Evolutionary conservation across 2,329 filamentous ascomycete genomes (phyloP).

Genomic region (Parascedosporium putredinis): DNA sequence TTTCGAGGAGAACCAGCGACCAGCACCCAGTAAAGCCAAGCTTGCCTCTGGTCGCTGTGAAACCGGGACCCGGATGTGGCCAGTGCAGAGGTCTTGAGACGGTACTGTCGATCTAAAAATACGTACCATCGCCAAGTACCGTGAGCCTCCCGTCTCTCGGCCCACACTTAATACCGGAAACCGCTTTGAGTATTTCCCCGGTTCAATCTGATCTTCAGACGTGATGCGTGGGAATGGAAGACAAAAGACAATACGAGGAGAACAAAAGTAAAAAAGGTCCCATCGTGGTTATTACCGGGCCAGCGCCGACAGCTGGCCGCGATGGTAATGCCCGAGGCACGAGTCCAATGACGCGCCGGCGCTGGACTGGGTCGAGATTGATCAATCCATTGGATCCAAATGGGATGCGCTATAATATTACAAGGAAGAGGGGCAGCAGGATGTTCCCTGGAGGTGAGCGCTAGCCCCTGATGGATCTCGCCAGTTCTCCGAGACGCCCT

Average conservation of each 20-base stretch:
- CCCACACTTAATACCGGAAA: not conserved
- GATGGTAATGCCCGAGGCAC: no score
- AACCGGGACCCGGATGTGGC: not conserved
- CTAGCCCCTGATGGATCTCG: no score
- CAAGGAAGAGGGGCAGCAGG: no score
- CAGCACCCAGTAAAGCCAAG: not conserved
- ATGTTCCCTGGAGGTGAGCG: no score
- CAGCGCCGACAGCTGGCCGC: no score
- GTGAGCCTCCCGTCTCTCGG: not conserved
- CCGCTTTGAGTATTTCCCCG: not conserved
- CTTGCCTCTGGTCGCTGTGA: not conserved
- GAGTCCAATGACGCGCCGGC: no score
- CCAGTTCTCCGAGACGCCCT: no score
- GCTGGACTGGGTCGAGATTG: no score
- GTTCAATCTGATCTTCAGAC: conserved; percentile 1
- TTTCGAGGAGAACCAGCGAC: not conserved
- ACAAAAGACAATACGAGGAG: not conserved
- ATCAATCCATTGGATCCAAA: no score
- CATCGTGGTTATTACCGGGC: no score
- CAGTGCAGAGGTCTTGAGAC: not conserved
- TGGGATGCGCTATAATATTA: no score
- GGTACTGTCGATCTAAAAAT: conserved; percentile 1
- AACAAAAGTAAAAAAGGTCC: no score
- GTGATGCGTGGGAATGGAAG: not conserved
- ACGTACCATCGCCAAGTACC: not conserved